A percentile compares a stretch with the other conserved stretches of the same genome.
Conservation (phyloP, 2,329 filamentous ascomycete species). For the Colletotrichum sublineola region DNA sequence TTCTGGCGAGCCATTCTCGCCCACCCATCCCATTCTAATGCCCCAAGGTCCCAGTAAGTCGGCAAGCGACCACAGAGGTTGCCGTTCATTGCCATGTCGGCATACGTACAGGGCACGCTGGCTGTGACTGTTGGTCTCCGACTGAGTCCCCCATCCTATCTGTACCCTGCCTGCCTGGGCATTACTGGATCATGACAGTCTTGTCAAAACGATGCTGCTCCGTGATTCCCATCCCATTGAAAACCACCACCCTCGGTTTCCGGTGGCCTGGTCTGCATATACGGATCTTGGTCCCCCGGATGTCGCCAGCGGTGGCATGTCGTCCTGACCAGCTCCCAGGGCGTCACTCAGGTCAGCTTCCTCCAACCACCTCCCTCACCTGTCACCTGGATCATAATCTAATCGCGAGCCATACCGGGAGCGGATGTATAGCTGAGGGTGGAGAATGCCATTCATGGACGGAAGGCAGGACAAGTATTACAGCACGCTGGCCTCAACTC, state of each 20-base stretch:
- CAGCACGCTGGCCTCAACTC: constrained; percentile 17
- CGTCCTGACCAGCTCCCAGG: not conserved
- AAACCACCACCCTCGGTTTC: constrained; percentile 10
- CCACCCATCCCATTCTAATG: constrained; percentile 9
- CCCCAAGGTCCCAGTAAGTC: constrained; percentile 8
- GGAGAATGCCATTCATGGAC: not conserved
- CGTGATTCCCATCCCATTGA: not conserved
- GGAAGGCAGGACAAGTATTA: not conserved
- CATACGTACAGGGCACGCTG: not conserved
- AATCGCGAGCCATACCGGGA: constrained; percentile 37
- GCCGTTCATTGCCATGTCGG: constrained; percentile 10
- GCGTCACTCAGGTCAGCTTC: constrained; percentile 19
- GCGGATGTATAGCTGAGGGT: constrained; percentile 7
- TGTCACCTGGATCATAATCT: constrained; percentile 27
- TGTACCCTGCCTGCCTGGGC: too few species aligned
- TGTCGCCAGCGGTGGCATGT: constrained; percentile 8
- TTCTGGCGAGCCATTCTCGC: not conserved
- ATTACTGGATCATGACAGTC: constrained; percentile 13
- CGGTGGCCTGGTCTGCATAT: not conserved
- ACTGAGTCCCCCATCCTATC: not conserved
- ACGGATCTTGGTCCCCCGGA: not conserved
- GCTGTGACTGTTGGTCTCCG: not conserved
- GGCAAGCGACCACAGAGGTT: constrained; percentile 15
- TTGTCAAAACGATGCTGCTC: constrained; percentile 12
- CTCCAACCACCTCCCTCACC: constrained; percentile 15